Base-by-base conservation (phyloP, 2,329 filamentous ascomycete genomes). In the Penicillium paneum region DNA sequence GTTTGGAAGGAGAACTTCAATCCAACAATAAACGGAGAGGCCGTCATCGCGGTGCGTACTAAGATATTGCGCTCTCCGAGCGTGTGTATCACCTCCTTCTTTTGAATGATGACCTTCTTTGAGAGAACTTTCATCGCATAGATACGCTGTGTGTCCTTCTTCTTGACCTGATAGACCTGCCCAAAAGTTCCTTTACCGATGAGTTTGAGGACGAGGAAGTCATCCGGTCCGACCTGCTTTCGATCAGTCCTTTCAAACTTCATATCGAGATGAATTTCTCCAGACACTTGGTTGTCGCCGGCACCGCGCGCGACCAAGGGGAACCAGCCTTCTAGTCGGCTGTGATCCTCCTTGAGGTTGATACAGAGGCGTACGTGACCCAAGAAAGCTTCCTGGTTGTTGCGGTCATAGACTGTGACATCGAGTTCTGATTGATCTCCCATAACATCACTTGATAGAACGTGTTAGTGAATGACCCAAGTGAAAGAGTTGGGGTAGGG, bases 81-180 rank as follows among this genome's bases (percentile, higher is more conserved):
- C 0, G 94, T 99, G 71, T 99, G 94, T 15, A 93, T 91, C 46
- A 99, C 91, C 74, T 99, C 94, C 76, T 99, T 99, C 83, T 99
- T 99, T 76, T 99, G 94, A 26, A 99, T 94, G 67, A 99, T 99
- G 49, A 99, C 94, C 80, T 99, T 99, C 81, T 99, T 99, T 47
- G 94, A 97, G 31, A 99, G 79, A 1, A 99, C 93, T 75, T 99
- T 99, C 94, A 99, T 99, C 58, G 94, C 94, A 69, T 99, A 99
- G 57, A 99, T 97, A 41, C 94, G 87, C 66, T 87, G 86, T 0
- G 93, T 97, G 71, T 99, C 94, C 79, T 90, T 94, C 83, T 99
- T 99, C 65, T 91, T 88, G 7, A 99, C 94, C 72, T 99, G 94
- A 71, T 97, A 99, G 2, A 99, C 94, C 73, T 99, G 94, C 1